Base-by-base conservation (phyloP, 139 green algal genomes). In the Astrephomene gubernaculifera region DNA sequence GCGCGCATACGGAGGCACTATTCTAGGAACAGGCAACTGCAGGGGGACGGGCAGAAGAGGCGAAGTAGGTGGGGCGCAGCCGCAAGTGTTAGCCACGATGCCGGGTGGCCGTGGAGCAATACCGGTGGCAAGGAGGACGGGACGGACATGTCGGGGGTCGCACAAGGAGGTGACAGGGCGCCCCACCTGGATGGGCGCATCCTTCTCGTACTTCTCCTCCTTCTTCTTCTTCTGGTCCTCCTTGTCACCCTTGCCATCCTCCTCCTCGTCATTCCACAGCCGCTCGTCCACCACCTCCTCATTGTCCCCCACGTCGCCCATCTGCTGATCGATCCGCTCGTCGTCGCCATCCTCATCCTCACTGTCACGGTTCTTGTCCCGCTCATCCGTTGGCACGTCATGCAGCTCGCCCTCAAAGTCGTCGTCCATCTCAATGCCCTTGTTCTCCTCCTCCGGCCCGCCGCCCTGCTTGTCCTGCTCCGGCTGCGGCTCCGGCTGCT, bases 391-490 rank as follows among this genome's bases (percentile, higher is more conserved):
- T 10, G 86, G 86, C 60, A 92, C 44, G 76, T 95, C 94, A 25
- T 95, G 81, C 85, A 98, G 81, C 31, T 86, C 82, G 6, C 96
- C 97, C 39, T 99, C 96, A 91, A 99, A 99, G 88, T 99, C 97
- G 5, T 96, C 90, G 39, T 98, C 92, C 97, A 99, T 99, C 91
- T 99, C 97, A n/a, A 99, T 90, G 65, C 96, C 96, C 82, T 95
- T 87, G 41, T 76, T 90, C 25, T 95, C 69, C 61, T 91, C 61
- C 81, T 92, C 82, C 73, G 88, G n/a, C 52, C 85, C 64, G 67
- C 92, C 73, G 24, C 86, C 70, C 64, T 95, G 41, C 38, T 87
- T 76, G 33, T 85, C 89, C 85, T 93, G 41, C 74, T 89, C 33
- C 52, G 75, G 36, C 60, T 92, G 45, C 80, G 92, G 80, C 87